Evolutionary conservation across 2,329 filamentous ascomycete species (phyloP).

Genomic region (Cryphonectria japonica): DNA sequence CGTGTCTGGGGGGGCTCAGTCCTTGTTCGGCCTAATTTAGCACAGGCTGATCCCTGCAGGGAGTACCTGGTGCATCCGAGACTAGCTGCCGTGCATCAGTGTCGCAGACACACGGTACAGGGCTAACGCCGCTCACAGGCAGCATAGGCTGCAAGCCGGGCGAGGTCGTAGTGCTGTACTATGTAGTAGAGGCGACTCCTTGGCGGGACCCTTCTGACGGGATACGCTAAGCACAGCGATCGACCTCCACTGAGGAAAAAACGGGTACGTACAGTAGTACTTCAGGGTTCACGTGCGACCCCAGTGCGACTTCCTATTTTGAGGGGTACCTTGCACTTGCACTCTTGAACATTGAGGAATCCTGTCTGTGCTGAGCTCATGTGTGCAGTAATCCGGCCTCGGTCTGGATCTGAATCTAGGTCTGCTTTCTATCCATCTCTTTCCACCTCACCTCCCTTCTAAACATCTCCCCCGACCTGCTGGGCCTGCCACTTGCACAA

Average conservation of each 20-base stretch:
- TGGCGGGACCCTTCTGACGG: conserved; percentile 18
- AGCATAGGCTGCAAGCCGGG: background rate
- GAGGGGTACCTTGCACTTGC: conserved; percentile 17
- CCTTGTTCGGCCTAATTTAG: conserved; percentile 15
- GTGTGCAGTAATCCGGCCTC: conserved; percentile 16
- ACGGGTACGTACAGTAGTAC: background rate
- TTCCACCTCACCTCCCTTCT: conserved; percentile 5
- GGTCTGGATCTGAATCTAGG: conserved; percentile 9
- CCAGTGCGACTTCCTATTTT: conserved; percentile 15
- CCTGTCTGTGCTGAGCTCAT: conserved; percentile 10
- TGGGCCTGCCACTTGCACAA: conserved; percentile 4
- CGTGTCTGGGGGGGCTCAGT: background rate
- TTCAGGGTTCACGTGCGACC: conserved; percentile 13
- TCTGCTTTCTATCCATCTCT: conserved; percentile 4
- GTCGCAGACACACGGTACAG: conserved; percentile 12
- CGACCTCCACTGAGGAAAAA: conserved; percentile 14
- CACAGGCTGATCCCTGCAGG: background rate
- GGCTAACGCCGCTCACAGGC: conserved; percentile 1
- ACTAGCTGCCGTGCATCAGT: conserved; percentile 12
- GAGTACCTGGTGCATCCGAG: background rate
- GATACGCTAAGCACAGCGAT: conserved; percentile 12
- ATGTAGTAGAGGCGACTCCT: background rate
- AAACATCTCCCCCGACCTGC: background rate
- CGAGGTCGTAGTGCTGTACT: background rate
- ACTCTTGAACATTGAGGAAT: conserved; percentile 10